A percentile compares a stretch with the other conserved stretches of the same genome.
Conservation (phyloP, 495 filamentous ascomycete species). For the Parathielavia hyrcaniae region DNA sequence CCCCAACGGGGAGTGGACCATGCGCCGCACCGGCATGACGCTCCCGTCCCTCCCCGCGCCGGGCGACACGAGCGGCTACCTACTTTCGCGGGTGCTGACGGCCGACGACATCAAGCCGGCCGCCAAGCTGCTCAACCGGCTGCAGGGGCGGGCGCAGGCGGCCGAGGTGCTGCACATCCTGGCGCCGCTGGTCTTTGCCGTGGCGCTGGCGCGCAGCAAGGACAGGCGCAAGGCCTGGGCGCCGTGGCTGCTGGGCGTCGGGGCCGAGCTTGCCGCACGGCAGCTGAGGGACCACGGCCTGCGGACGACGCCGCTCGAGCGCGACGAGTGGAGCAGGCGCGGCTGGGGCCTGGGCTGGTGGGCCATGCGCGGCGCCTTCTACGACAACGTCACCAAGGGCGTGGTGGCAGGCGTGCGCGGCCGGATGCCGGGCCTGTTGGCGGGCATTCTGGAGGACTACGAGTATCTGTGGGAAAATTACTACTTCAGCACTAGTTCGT, state of each 20-base stretch:
- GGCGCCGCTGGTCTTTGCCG: slow-evolving; percentile 79
- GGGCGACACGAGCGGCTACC: slow-evolving; percentile 72
- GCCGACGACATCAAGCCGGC: slow-evolving; percentile 95
- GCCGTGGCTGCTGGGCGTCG: slow-evolving; percentile 85
- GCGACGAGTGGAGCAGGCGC: slow-evolving; percentile 75
- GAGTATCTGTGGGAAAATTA: slow-evolving; percentile 98
- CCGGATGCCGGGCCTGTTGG: slow-evolving; percentile 70
- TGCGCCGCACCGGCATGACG: slow-evolving; percentile 84
- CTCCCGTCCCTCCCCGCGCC: slow-evolving; percentile 75
- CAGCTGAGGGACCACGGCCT: slow-evolving; percentile 71
- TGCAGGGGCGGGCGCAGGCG: slow-evolving; percentile 62
- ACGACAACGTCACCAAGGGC: slow-evolving; percentile 85
- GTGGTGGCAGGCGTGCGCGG: slow-evolving; percentile 64
- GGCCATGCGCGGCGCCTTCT: slow-evolving; percentile 91
- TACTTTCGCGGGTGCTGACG: slow-evolving; percentile 85
- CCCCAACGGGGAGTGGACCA: slow-evolving; percentile 65
- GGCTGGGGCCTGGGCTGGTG: slow-evolving; percentile 93
- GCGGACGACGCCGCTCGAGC: slow-evolving; percentile 76
- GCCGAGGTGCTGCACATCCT: slow-evolving; percentile 90
- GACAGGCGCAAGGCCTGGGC: slow-evolving; percentile 63
- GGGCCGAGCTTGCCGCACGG: slow-evolving; percentile 78
- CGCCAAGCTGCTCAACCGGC: slow-evolving; percentile 67
- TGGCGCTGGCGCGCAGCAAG: slow-evolving; percentile 65
- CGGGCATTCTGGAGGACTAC: slow-evolving; percentile 85
- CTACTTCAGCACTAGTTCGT: slow-evolving; percentile 63